Base-by-base conservation (phyloP, 1,139 yeast species). In the Blastobotrys elegans region DNA sequence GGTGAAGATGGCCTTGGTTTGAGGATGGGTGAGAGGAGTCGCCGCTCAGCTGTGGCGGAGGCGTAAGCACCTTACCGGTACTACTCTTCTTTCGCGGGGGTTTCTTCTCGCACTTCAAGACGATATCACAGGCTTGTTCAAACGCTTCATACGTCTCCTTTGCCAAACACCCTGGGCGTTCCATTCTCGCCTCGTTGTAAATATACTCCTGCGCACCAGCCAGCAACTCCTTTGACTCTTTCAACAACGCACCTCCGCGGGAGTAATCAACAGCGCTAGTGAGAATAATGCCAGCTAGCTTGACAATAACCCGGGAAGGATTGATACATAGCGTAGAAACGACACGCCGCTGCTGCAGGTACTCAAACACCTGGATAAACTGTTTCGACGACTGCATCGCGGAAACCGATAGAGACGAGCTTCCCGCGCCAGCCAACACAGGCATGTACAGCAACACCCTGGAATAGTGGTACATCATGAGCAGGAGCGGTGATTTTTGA, bases 231-330 rank as follows among this genome's bases (percentile, higher is more conserved):
- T 81, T 83, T 62, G 83, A 80, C 44, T 82, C 87, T 60, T 78
- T 84, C 58, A 82, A 80, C 49, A 88, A 66, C 0, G 92, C 82
- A 0, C 96, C 96, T 22, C 92, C 89, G 60, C 86, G 80, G 2
- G 88, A 82, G 61, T 86, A 87, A 55, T 87, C 96, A 50, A 88
- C 70, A 0, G 88, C 79, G 8, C 95, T 90, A 54, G 82, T 82
- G 1, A 95, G 86, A 17, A 86, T 85, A 48, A 87, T 64, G 16
- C 87, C 69, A 0, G 89, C 75, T 53, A 83, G 74, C 42, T 89
- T 70, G 0, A 89, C 80, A 56, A 80, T 79, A 51, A 83, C 79
- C 50, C 94, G 68, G 0, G 89, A 71, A n/a, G 81, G 70, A 58
- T 85, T 86, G 40, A 85, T 60, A 0, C 95, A 95, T 11, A 87